Evolutionary conservation across 441 rosid species (phyloP), one percentile per base, ranked within the genome.

Genomic region (Euphorbia corollata): DNA sequence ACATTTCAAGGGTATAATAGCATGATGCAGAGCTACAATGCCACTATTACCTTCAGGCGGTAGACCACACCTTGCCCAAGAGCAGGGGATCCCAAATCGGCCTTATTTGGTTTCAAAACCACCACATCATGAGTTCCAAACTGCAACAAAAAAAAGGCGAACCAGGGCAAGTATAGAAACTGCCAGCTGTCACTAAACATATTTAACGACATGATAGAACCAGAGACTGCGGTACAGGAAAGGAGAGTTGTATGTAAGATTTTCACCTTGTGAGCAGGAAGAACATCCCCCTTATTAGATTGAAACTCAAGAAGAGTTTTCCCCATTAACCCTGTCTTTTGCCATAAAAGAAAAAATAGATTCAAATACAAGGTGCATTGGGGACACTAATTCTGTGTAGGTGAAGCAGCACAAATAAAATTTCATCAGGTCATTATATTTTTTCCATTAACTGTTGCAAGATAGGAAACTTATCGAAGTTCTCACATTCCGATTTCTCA

Each of bases 51-150:
- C 91, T 87, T 94, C 22, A 94, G 62, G 53, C 94, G 83, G 70
- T 94, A 91, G 64, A 94, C 98, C 9, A 94, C 98, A 47, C 99
- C 99, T 86, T 94, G 99, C 2, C 92, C 99, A 47, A 94, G 86
- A 67, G 94, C 82, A 81, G 96, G 86, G 38, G 96, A 87, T 63
- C 88, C 89, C 74, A 84, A 70, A 81, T 89, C 96, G 39, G 97
- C 83, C 77, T 91, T 94, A 77, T 85, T 94, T 10, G 90, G 85
- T 76, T 87, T 94, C 70, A 94, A 68, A 32, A 89, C 89, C 64
- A 89, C 98, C 5, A 94, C 99, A 60, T 94, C 99, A 74, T 91
- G 97, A 45, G 88, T 86, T 65, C 99, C 85, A 80, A 91, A 88
- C 88, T 87, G 86, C 77, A 80, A 65, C 4, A 16, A 50, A 32